Conservation (phyloP, 208 protist genomes). For the Leishmania tarentolae region DNA sequence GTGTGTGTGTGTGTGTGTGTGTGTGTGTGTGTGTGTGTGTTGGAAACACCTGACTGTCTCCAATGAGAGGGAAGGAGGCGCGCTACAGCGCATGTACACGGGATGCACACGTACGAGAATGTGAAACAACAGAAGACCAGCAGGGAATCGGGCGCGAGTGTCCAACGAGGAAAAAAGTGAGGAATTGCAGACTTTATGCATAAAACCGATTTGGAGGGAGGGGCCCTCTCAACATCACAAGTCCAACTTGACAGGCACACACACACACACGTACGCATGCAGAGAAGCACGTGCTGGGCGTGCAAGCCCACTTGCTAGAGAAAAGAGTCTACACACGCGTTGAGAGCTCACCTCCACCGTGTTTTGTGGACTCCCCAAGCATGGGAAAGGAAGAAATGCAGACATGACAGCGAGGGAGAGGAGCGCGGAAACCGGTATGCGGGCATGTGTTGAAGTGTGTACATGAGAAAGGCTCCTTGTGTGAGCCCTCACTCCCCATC, state of each 20-base stretch:
- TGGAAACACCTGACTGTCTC: neutral
- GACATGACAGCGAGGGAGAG: neutral
- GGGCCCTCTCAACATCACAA: neutral
- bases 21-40: slow-evolving; percentile 1
- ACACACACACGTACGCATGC: neutral
- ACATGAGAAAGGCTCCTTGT: neutral
- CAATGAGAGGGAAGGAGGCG: neutral
- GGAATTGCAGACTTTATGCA: neutral
- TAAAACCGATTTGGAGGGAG: neutral
- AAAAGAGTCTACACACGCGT: neutral
- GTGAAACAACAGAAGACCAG: neutral
- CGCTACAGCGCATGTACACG: neutral
- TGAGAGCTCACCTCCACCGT: neutral
- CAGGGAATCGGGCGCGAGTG: neutral
- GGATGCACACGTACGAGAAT: neutral
- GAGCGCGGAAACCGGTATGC: too few relatives aligned
- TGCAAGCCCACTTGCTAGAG: neutral
- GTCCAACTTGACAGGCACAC: neutral
- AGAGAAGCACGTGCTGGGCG: neutral
- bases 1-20: neutral
- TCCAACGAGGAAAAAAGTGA: neutral
- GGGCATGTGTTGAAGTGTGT: neutral
- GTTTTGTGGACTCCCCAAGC: neutral
- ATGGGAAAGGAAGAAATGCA: neutral
- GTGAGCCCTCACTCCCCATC: neutral